Conservation (phyloP, 106 monocot species). For the Ottelia alismoides region DNA sequence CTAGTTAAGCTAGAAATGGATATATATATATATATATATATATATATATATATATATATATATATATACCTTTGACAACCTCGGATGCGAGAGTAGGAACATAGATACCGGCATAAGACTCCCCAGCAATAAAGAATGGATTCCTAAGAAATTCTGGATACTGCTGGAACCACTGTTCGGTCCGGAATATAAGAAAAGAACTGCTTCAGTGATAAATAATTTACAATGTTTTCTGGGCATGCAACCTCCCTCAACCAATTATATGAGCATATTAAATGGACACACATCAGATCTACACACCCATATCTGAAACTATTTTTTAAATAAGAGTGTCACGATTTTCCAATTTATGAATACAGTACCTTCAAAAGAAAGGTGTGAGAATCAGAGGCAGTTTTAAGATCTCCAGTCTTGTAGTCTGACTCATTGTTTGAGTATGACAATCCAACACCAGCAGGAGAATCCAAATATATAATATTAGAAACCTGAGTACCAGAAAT, state of each 20-base stretch:
- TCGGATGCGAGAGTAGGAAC: slow-evolving; percentile 65
- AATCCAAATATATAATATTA: slow-evolving; percentile 75
- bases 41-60: too few relatives aligned
- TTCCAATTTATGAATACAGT: too few relatives aligned
- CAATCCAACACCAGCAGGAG: slow-evolving; percentile 76
- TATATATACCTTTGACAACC: slow-evolving; percentile 45
- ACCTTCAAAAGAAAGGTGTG: slow-evolving; percentile 78
- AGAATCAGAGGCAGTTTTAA: slow-evolving; percentile 63
- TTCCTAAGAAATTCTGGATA: slow-evolving; percentile 69
- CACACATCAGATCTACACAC: too few relatives aligned
- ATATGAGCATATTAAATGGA: too few relatives aligned
- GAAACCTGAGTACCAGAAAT: slow-evolving; percentile 37
- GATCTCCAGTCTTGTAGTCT: slow-evolving; percentile 65
- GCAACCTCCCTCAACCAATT: too few relatives aligned
- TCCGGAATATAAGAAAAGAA: not conserved
- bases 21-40: too few relatives aligned
- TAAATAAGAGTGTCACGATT: not conserved
- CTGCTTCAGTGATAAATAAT: too few relatives aligned
- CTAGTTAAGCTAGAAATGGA: too few relatives aligned
- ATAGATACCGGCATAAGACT: slow-evolving; percentile 83
- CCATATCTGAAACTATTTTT: too few relatives aligned
- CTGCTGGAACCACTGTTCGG: slow-evolving; percentile 54
- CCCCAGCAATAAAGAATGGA: slow-evolving; percentile 62
- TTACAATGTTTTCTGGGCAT: too few relatives aligned
- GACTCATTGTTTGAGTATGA: slow-evolving; percentile 45